Conservation (phyloP, 495 filamentous ascomycete genomes). For the Daldinia vernicosa region DNA sequence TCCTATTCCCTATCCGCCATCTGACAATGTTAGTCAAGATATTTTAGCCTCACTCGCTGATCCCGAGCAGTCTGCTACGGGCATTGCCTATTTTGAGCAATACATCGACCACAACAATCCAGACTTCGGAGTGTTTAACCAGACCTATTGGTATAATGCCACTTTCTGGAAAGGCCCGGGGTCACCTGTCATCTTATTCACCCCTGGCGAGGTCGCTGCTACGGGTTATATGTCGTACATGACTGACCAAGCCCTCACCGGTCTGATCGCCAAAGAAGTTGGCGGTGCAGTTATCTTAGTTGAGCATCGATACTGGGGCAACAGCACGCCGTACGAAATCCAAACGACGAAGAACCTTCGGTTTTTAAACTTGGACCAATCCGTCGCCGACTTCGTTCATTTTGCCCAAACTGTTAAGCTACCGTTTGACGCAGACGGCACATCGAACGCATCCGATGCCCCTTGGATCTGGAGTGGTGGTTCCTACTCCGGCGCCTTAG, state of each 20-base stretch:
- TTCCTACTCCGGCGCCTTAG: conserved; percentile 68
- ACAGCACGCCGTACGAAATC: conserved; percentile 63
- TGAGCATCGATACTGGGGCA: conserved; percentile 64
- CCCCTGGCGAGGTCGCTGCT: conserved; percentile 64
- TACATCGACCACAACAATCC: conserved; percentile 63
- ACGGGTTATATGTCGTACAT: conserved; percentile 62
- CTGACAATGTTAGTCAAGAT: conserved; percentile 14
- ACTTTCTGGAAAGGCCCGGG: conserved; percentile 62
- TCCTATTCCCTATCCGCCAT: conserved; percentile 18
- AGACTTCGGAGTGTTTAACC: conserved; percentile 63
- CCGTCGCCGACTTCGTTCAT: conserved; percentile 65
- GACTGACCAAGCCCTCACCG: conserved; percentile 58
- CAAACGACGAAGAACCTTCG: conserved; percentile 66
- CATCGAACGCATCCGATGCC: conserved; percentile 59
- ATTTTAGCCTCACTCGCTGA: conserved; percentile 29
- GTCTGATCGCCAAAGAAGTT: conserved; percentile 60
- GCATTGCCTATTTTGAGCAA: conserved; percentile 55
- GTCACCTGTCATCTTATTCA: conserved; percentile 62
- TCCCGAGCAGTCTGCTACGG: conserved; percentile 12
- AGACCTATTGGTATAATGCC: conserved; percentile 63
- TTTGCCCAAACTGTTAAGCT: conserved; percentile 65
- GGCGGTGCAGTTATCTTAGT: conserved; percentile 63
- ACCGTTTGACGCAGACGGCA: conserved; percentile 62
- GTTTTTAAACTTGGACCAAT: conserved; percentile 66
- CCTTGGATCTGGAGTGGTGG: conserved; percentile 71